Evolutionary conservation across 306 rosid species (phyloP), one percentile per base, ranked within the genome.

Genomic region (Luffa acutangula): DNA sequence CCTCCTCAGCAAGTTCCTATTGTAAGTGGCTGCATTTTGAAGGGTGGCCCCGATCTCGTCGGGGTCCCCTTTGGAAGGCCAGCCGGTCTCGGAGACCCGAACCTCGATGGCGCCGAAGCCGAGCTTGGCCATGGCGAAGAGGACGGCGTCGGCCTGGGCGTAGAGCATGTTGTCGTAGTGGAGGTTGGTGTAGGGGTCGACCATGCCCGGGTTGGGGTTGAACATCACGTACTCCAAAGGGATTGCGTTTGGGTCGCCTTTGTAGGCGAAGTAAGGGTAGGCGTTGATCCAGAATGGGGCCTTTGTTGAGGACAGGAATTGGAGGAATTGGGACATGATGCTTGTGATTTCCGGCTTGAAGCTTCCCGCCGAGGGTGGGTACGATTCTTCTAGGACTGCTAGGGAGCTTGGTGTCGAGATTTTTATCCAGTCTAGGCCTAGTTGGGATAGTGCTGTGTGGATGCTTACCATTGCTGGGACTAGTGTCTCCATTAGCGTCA

Each of bases 241-340:
- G n/a, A 96, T 84, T 2, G 15, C 37, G n/a, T 49, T 80, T 2
- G 99, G 96, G 21, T 81, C 80, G 51, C 77, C 97, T 48, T 93
- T 86, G 78, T 90, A 96, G 1, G 98, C 97, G 60, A 96, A 96
- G 60, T 90, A 96, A 1, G 99, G 97, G 74, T 96, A 96, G 4
- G 98, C 98, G 83, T 96, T 93, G 86, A 96, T 89, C 99, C 99
- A 96, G 76, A 93, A 96, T 3, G 99, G 99, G 0, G 99, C 71
- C 37, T 89, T 93, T 0, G 99, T 88, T 72, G 42, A 82, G 9
- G 87, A 56, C 66, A 96, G 80, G 82, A 91, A 96, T 76, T 85
- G 88, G 65, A 96, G 43, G n/a, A 96, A 82, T 78, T 91, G 96
- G 33, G 87, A 79, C 91, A 96, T 91, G 80, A 83, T 89, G 8